Evolutionary conservation across 2,329 filamentous ascomycete genomes (phyloP).

Genomic region (Ilyonectria robusta): DNA sequence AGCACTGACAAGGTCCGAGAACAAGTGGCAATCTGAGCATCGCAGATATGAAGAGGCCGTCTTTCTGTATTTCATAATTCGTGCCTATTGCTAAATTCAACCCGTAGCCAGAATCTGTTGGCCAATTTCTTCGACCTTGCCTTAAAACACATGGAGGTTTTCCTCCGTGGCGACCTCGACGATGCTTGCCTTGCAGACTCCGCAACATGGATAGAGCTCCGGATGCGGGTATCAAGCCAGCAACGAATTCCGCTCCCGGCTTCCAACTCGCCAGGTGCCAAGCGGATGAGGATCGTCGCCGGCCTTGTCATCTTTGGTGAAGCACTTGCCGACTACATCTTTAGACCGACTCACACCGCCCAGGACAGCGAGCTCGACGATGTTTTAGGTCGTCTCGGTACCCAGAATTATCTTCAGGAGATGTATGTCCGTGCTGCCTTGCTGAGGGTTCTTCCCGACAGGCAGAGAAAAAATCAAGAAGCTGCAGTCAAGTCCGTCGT

Average conservation of each 20-base stretch:
- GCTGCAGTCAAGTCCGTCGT: background rate
- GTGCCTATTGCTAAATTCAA: background rate
- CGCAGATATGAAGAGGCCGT: background rate
- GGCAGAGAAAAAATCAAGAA: background rate
- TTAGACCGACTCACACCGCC: background rate
- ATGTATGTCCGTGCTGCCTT: background rate
- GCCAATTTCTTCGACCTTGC: background rate
- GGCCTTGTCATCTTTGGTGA: background rate
- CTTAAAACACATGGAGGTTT: slow-evolving; percentile 2
- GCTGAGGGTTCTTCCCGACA: background rate
- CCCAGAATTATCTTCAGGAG: background rate
- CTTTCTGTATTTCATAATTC: too few species aligned
- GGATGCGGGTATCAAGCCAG: background rate
- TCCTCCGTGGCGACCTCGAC: background rate
- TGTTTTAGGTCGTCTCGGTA: background rate
- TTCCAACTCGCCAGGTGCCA: slow-evolving; percentile 1
- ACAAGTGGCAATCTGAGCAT: background rate
- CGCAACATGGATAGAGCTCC: background rate
- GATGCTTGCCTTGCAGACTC: background rate
- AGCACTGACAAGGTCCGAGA: background rate
- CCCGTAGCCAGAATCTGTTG: background rate
- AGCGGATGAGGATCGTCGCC: slow-evolving; percentile 4
- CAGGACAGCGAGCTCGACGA: background rate
- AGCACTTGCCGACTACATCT: slow-evolving; percentile 4
- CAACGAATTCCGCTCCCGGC: background rate